A percentile compares a stretch with the other conserved stretches of the same genome.
phyloP scores from a whole-genome alignment of 768 basidiomycete genomes.

The Trametes villosa region DNA sequence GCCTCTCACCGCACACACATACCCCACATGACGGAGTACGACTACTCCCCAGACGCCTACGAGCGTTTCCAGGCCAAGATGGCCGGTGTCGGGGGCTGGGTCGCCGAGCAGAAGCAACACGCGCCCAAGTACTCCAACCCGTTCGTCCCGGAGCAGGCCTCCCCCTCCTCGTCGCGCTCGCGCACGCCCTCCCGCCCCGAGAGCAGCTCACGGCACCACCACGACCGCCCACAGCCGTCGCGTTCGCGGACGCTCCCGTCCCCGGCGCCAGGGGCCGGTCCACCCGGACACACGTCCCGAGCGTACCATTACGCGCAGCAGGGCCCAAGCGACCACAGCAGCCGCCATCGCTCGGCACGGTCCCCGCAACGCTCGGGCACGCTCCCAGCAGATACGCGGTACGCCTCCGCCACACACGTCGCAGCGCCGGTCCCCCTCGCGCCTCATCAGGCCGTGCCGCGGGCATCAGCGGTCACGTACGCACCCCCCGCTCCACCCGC shows the following conservation, averaged over 20 bases:
- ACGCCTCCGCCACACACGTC: constrained; percentile 13
- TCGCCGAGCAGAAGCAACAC: constrained; percentile 26
- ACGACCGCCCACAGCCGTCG: constrained; percentile 20
- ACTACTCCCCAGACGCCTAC: constrained; percentile 39
- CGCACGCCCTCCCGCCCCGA: constrained; percentile 18
- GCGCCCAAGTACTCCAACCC: constrained; percentile 29
- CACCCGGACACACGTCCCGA: constrained; percentile 10
- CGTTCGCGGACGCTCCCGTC: constrained; percentile 22
- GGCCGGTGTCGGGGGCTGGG: constrained; percentile 35
- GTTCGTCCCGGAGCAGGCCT: constrained; percentile 21
- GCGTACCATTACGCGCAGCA: constrained; percentile 15
- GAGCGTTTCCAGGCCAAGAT: constrained; percentile 35
- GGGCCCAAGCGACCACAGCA: constrained; percentile 4
- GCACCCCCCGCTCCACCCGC: constrained; percentile 8
- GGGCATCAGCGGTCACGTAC: constrained; percentile 16
- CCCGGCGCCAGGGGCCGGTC: background rate
- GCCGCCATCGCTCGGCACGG: constrained; percentile 15
- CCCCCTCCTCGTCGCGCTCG: constrained; percentile 19
- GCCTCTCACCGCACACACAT: background rate
- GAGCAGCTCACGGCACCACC: background rate
- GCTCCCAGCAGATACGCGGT: constrained; percentile 13
- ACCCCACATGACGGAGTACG: constrained; percentile 39
- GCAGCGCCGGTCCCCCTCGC: constrained; percentile 4
- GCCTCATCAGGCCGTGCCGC: constrained; percentile 9
- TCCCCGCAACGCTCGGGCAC: constrained; percentile 17